A percentile compares a stretch with the other conserved stretches of the same genome.
phyloP scores from a whole-genome alignment of 78 protist genomes.

The Dictyostelium purpureum region DNA sequence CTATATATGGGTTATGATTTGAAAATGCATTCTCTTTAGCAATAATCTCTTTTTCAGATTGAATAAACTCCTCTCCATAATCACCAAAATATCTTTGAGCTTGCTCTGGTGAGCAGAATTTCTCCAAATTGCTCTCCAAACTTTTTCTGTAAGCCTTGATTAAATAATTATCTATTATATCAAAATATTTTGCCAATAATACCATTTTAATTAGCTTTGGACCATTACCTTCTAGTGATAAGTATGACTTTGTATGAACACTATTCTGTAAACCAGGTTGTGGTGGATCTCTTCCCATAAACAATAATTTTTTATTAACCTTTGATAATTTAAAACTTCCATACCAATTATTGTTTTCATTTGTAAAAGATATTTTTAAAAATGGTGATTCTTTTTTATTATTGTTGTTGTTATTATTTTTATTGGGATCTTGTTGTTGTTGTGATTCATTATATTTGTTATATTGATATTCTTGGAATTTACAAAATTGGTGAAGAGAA shows the following conservation, averaged over 20 bases:
- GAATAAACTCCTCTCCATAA: background rate
- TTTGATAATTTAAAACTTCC: background rate
- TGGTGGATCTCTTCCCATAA: too few relatives aligned
- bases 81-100: background rate
- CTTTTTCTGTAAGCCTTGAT: background rate
- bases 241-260: too few relatives aligned
- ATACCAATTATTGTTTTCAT: background rate
- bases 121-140: background rate
- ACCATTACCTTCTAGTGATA: background rate
- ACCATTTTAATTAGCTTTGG: background rate
- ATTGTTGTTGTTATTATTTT: background rate
- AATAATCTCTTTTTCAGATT: background rate
- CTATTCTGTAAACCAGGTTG: too few relatives aligned
- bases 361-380: background rate
- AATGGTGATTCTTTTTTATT: background rate
- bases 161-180: constrained; percentile 5
- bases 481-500: background rate
- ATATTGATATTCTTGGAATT: background rate
- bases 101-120: background rate
- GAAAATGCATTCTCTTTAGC: background rate
- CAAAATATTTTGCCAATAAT: constrained; percentile 3
- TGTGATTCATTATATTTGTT: background rate
- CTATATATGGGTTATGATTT: background rate
- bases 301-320: background rate
- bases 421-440: background rate